These are phyloP conservation scores for Podila minutissima DNA, from an alignment of 192 early-diverging fungal species.

Conservation along the genomic window DNA sequence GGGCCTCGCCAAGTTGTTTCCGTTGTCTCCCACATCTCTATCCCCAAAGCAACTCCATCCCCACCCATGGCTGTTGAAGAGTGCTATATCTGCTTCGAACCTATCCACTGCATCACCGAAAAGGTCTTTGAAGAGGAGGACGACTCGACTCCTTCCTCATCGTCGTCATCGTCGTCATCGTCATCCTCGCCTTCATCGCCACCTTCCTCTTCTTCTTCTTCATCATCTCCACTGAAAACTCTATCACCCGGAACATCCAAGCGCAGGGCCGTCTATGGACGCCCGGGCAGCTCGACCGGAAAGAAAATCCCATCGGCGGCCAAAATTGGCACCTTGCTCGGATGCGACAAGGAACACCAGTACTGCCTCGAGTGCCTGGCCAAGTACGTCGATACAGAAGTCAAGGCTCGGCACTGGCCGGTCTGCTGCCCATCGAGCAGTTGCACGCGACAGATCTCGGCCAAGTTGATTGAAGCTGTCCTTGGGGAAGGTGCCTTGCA, in stretches of 20 bases:
- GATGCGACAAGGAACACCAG: conserved; percentile 9
- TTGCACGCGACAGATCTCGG: background rate
- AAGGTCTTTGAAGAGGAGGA: background rate
- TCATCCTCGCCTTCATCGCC: background rate
- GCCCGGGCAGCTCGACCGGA: background rate
- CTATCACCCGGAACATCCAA: too few species aligned
- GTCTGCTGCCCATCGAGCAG: conserved; percentile 5
- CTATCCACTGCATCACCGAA: background rate
- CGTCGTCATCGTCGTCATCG: conserved; percentile 1
- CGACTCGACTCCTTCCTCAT: background rate
- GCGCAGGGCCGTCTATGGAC: too few species aligned
- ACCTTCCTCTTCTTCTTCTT: background rate
- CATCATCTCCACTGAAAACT: too few species aligned
- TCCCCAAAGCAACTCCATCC: background rate
- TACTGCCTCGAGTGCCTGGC: conserved; percentile 18
- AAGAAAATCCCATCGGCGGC: background rate
- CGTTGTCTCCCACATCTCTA: too few species aligned
- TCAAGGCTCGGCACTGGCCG: conserved; percentile 20
- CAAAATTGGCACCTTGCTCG: conserved; percentile 3
- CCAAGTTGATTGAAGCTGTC: conserved; percentile 10
- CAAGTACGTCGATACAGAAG: conserved; percentile 6
- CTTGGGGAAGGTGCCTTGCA: conserved; percentile 1
- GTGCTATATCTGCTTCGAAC: background rate
- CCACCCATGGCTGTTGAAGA: background rate
- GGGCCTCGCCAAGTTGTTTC: too few species aligned